Evolutionary conservation across 768 basidiomycete species (phyloP), one percentile per base, ranked within the genome.

Genomic region (Hebeloma cylindrosporum): DNA sequence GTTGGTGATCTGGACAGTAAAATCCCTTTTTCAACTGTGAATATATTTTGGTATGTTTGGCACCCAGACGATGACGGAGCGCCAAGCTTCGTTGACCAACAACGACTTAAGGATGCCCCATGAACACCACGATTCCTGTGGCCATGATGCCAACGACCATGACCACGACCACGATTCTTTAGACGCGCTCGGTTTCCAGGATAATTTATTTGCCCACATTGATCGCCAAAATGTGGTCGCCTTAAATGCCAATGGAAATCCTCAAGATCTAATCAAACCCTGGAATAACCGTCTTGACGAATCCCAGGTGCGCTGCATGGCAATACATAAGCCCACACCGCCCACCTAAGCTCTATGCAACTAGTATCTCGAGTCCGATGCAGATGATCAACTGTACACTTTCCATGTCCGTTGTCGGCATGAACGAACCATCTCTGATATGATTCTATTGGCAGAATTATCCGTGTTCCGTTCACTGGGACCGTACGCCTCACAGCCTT

Each of bases 291-390:
- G 90, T 26, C 61, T 78, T 43, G 81, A 86, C 47, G 90, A 93
- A 62, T 67, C 67, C 22, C 69, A 73, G 69, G 93, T 93, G 38
- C 32, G 17, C 22, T 5, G 33, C 20, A 34, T n/a, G 11, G 16
- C 29, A 30, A 11, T 38, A 8, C 22, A 17, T 1, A 33, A n/a
- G 27, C 39, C 18, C 26, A 10, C 31, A 13, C 25, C 40, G 14
- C 38, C 35, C 41, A 30, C 27, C 28, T 8, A 22, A 42, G 10
- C 20, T 43, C 43, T 17, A 6, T 52, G 18, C 8, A 26, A 26
- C n/a, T n/a, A 96, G 93, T 88, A 68, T 49, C 61, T 93, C 47
- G 87, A 93, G 64, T 93, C 90, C 13, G 93, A 96, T 52, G 86
- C 87, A 25, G 93, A 95, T 64, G 93, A 94, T 59, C 87, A 92